Percentiles rank a stretch among this genome's conserved stretches.
Evolutionary conservation across 768 basidiomycete genomes (phyloP).

Genomic region (Arthromyces matolae): DNA sequence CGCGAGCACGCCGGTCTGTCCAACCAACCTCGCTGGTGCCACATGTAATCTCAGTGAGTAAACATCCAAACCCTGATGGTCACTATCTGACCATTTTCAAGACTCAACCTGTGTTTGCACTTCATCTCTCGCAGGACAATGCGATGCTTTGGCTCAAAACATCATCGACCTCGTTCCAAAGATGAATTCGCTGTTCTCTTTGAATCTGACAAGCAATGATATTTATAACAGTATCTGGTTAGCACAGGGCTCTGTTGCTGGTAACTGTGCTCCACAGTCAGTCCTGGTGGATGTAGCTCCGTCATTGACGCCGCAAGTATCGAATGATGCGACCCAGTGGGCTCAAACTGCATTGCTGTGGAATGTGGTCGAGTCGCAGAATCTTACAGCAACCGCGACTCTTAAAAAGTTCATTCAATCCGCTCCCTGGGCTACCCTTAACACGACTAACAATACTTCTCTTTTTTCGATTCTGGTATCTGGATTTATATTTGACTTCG

Average conservation of each 20-base stretch:
- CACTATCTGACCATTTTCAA: constrained; percentile 20
- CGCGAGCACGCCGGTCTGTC: constrained; percentile 27
- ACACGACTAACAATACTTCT: constrained; percentile 34
- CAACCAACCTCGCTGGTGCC: constrained; percentile 43
- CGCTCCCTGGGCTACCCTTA: constrained; percentile 46
- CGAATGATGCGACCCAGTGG: constrained; percentile 54
- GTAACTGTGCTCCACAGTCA: constrained; percentile 50
- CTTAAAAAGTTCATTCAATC: constrained; percentile 45
- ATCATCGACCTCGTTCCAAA: constrained; percentile 46
- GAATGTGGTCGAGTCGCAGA: constrained; percentile 51
- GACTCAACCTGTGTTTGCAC: constrained; percentile 64
- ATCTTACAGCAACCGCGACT: constrained; percentile 31
- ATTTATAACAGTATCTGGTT: constrained; percentile 51
- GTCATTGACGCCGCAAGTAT: constrained; percentile 32
- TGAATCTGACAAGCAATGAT: constrained; percentile 40
- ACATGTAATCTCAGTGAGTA: constrained; percentile 54
- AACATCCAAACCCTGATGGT: not conserved
- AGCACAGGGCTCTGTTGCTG: constrained; percentile 39
- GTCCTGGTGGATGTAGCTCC: constrained; percentile 51
- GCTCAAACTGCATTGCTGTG: constrained; percentile 57
- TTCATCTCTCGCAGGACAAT: constrained; percentile 37
- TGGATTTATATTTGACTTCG: constrained; percentile 61
- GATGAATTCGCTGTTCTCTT: constrained; percentile 43
- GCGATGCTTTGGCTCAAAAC: constrained; percentile 51
- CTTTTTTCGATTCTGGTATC: constrained; percentile 40